Conservation (phyloP, 495 filamentous ascomycete species). For the Lasiosphaeriaceae sp. region DNA sequence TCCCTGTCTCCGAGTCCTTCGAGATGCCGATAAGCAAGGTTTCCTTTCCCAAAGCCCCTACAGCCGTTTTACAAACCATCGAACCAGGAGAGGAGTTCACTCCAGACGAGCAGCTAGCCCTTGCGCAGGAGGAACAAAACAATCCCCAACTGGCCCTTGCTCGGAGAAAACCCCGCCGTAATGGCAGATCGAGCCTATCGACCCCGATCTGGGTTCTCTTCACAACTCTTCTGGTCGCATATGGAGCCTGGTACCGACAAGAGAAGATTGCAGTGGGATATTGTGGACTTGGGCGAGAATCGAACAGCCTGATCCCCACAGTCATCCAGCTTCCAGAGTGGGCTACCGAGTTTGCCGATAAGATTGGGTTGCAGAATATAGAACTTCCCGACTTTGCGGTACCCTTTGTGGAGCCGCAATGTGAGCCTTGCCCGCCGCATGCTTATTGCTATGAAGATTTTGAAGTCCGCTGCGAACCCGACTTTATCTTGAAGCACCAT, state of each 20-base stretch:
- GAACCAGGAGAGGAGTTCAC: constrained; percentile 88
- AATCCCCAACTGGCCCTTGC: constrained; percentile 26
- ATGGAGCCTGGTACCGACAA: constrained; percentile 80
- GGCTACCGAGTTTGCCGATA: constrained; percentile 33
- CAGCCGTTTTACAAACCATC: constrained; percentile 20
- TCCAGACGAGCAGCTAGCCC: constrained; percentile 78
- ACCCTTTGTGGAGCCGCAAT: constrained; percentile 68
- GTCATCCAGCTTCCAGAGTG: constrained; percentile 43
- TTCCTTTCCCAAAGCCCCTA: constrained; percentile 17
- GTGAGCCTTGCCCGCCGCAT: constrained; percentile 88
- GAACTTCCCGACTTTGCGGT: constrained; percentile 63
- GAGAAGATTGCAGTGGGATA: constrained; percentile 95
- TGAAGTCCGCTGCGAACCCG: constrained; percentile 73
- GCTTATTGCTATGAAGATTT: constrained; percentile 82
- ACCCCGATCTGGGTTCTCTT: constrained; percentile 64
- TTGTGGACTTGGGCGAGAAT: constrained; percentile 77
- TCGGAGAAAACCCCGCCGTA: constrained; percentile 17
- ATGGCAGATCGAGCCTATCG: constrained; percentile 22
- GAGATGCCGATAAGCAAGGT: constrained; percentile 41
- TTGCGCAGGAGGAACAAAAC: constrained; percentile 55
- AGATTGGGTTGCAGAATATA: constrained; percentile 38
- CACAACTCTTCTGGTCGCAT: constrained; percentile 62
- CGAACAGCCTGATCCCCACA: constrained; percentile 39
- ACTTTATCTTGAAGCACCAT: constrained; percentile 81
- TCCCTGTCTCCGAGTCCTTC: constrained; percentile 40